phyloP scores from a whole-genome alignment of 2,329 filamentous ascomycete genomes.

The Neonectria ditissima region DNA sequence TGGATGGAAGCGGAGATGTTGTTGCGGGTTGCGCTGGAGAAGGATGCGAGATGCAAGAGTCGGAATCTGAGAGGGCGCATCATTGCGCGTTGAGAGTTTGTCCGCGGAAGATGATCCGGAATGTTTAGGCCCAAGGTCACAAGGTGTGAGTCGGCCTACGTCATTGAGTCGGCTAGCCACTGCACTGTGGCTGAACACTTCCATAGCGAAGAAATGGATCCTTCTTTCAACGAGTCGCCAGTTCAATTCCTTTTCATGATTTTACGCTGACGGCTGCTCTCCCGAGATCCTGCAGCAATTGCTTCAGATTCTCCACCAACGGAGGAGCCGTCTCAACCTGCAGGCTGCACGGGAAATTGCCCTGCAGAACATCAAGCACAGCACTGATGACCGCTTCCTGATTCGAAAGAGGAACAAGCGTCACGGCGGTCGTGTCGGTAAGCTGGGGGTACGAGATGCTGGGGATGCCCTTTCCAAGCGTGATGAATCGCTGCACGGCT shows the following conservation, averaged over 20 bases:
- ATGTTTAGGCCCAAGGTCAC: background rate
- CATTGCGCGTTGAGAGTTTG: background rate
- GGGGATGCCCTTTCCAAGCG: conserved; percentile 19
- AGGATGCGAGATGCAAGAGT: background rate
- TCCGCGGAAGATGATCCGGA: background rate
- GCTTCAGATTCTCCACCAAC: conserved; percentile 31
- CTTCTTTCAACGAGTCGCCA: background rate
- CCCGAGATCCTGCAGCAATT: conserved; percentile 28
- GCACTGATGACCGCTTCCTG: conserved; percentile 27
- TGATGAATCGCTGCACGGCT: conserved; percentile 27
- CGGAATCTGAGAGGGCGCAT: background rate
- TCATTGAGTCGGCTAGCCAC: background rate
- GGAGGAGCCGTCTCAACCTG: conserved; percentile 27
- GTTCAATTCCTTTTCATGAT: conserved; percentile 1
- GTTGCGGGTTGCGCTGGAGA: background rate
- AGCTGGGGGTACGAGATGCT: conserved; percentile 16
- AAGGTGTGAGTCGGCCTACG: background rate
- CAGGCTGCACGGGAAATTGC: conserved; percentile 24
- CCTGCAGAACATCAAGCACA: conserved; percentile 22
- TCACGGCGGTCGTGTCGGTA: background rate
- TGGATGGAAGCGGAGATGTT: background rate
- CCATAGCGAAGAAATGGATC: background rate
- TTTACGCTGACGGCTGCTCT: conserved; percentile 24
- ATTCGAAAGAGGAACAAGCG: conserved; percentile 20
- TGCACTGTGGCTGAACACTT: background rate